Evolutionary conservation across 2,329 filamentous ascomycete genomes (phyloP), one percentile per base, ranked within the genome.

Genomic region (Beauveria sp.): DNA sequence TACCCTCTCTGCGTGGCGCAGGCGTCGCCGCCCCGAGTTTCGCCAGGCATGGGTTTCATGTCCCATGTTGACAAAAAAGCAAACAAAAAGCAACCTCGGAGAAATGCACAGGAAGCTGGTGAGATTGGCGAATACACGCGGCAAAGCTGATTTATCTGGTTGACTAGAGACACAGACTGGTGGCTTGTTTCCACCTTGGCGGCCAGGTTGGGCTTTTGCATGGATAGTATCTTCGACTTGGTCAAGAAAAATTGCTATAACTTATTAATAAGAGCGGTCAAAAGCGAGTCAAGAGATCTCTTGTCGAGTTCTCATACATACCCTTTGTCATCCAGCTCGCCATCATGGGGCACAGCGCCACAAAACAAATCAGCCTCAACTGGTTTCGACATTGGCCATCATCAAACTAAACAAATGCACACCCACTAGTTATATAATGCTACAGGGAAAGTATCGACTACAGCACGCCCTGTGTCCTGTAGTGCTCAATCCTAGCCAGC

Each of bases 361-460:
- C 51, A 45, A 56, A 61, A 61, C 59, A 42, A 51, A 61, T 61
- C 59, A 61, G n/a, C 59, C 31, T 46, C 59, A 20, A 28, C 51
- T 49, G 51, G 43, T 61, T 55, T 56, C 59, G 51, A 49, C 51
- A 48, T 9, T 31, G 20, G 31, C 38, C 58, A 22, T 54, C 14
- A 48, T 61, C 51, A 61, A 61, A 61, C 59, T 42, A 61, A 61
- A 61, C 59, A 61, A 49, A 55, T 48, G 8, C 51, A 40, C 28
- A 50, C 50, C 42, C 31, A 38, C 34, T 22, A 49, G 43, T 51
- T 51, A 49, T 54, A 42, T 22, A 43, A 26, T 55, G 59, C 59
- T 31, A 55, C 59, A 50, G 51, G 59, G 8, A 49, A 43, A 43
- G 59, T 56, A 14, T 61, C 59, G 51, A 55, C 59, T 26, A 43